Base-by-base conservation (phyloP, 2,329 filamentous ascomycete species). In the Microsporum canis region DNA sequence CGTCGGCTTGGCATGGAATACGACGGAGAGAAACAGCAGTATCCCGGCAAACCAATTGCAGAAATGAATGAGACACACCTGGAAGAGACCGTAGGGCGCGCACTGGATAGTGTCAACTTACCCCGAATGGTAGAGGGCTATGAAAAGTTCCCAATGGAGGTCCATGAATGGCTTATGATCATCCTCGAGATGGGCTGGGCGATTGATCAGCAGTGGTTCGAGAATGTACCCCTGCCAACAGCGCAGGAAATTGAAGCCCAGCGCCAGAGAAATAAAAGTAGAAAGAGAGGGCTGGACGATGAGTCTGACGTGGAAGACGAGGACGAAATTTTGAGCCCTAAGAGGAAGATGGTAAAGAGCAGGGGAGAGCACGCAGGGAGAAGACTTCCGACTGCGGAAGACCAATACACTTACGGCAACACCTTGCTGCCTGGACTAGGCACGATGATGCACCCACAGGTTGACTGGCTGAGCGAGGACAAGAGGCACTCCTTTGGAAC, bases 161-260 rank as follows among this genome's bases (percentile, higher is more conserved):
- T 90, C 41, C 83, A 88, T 63, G 74, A 75, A 1, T 87, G 86
- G 64, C 79, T 88, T 62, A 72, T 80, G 23, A 74, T 82, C 61
- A 79, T 88, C 47, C 80, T 74, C 65, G 69, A 72, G 23, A 71
- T 75, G 27, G 71, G 71, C 1, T 82, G 78, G 76, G 73, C 80
- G 17, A 78, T 82, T 79, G 86, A 71, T 3, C 71, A 80, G 58
- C 85, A 88, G 67, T 89, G 87, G 87, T 88, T 88, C 63, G 74
- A 79, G 33, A 84, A 88, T 65, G 78, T 79, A 49, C 74, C 75
- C 5, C 67, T 67, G 64, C 59, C 62, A 64, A 8, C 62, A 60
- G 5, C 59, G 31, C 14, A 63, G 59, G 55, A 60, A 17, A 61
- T 29, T 3, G 60, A 53, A 3, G 31, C 57, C 43, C 29, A 60